Base-by-base conservation (phyloP, 106 monocot species). In the Acorus calamus region DNA sequence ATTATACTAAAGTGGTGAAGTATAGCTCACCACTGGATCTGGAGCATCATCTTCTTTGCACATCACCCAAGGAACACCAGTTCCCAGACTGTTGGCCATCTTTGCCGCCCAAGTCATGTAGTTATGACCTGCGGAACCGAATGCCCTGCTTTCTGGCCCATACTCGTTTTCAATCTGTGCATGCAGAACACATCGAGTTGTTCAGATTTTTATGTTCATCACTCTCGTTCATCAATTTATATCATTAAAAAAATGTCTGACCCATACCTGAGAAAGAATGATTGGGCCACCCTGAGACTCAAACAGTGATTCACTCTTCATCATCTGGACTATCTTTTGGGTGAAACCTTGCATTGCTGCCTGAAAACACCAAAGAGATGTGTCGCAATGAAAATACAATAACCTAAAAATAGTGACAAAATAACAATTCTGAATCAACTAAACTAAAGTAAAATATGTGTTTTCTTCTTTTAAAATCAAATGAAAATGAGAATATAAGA, bases 21-120 rank as follows among this genome's bases (percentile, higher is more conserved):
- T 28, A 28, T 28, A 28, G 53, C 66, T 61, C 70, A 96, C 94
- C 89, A 90, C 84, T 59, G 94, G 94, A 68, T 90, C 94, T 45
- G 94, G 94, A 62, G 94, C 94, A 90, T 96, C 94, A 48, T 96
- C 94, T 63, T 90, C 82, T 65, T 96, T 96, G 87, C 94, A 96
- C 94, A 96, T 96, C 45, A 84, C 84, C 94, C 94, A 96, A 6
- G 94, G 94, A 3, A 96, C 94, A 42, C 90, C 94, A 5, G 94
- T 96, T 56, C 70, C 52, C 63, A 85, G 57, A 8, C 87, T 87
- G 9, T 90, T 74, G 11, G 94, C 94, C 94, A 96, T 90, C 47
- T 80, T 66, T 43, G 94, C 94, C 49, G 94, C 90, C 94, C 94
- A 96, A 50, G 77, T 77, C 48, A 90, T 68, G 64, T 96, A 96